These are phyloP conservation scores for Neoascochyta sp. DNA, from an alignment of 2,329 filamentous ascomycete species.

Conservation along the genomic window DNA sequence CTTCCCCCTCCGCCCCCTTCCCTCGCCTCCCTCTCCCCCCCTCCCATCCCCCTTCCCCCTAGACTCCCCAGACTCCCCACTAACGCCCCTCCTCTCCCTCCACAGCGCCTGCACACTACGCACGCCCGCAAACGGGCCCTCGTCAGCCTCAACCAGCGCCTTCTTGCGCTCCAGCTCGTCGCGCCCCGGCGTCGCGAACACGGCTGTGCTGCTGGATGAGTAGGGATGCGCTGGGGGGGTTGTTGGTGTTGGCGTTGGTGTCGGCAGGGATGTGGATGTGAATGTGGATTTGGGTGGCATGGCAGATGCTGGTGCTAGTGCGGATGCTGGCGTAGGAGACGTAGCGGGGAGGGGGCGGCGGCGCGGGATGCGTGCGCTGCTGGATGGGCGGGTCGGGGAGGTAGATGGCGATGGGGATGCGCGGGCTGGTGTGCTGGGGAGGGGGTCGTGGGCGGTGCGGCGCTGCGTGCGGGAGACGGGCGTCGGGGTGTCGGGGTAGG, in stretches of 20 bases:
- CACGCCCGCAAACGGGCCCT: constrained; percentile 20
- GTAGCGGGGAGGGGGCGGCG: constrained; percentile 1
- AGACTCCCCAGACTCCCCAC: too few relatives aligned
- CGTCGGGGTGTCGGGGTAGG: too few relatives aligned
- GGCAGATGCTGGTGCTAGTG: constrained; percentile 1
- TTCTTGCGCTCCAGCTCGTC: constrained; percentile 34
- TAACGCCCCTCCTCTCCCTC: constrained; percentile 12
- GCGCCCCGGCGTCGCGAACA: constrained; percentile 28
- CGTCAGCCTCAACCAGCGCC: constrained; percentile 17
- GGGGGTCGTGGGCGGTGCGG: too few relatives aligned
- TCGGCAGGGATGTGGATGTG: too few relatives aligned
- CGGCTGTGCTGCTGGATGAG: constrained; percentile 8
- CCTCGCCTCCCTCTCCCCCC: background rate
- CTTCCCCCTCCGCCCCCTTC: constrained; percentile 1
- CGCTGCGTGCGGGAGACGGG: too few relatives aligned
- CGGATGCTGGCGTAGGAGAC: background rate
- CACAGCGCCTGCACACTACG: constrained; percentile 15
- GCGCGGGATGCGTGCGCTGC: constrained; percentile 2
- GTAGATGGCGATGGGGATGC: too few relatives aligned
- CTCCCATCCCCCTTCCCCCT: too few relatives aligned
- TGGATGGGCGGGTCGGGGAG: too few relatives aligned
- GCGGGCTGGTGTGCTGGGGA: background rate
- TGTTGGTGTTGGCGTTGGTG: too few relatives aligned
- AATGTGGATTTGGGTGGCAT: too few relatives aligned
- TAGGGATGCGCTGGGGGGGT: background rate